These are phyloP conservation scores for Leishmania amazonensis DNA, from an alignment of 208 protist genomes.

Conservation along the genomic window DNA sequence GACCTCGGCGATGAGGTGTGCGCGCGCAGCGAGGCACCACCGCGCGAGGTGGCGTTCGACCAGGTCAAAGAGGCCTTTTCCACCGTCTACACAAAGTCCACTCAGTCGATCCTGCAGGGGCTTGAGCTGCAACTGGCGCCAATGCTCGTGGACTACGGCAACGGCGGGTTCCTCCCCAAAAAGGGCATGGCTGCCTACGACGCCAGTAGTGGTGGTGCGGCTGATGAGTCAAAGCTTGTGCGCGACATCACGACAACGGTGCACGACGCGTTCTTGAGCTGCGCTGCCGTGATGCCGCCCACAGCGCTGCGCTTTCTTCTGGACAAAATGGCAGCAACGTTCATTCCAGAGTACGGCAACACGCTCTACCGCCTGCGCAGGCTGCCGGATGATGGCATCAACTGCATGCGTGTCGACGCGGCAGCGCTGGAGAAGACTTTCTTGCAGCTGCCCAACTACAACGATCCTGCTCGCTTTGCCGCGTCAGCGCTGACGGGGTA, in stretches of 20 bases:
- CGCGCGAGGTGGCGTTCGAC: conserved; percentile 78
- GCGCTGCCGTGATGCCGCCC: conserved; percentile 54
- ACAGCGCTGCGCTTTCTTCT: conserved; percentile 81
- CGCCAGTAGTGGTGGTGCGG: conserved; percentile 14
- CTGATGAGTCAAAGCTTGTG: conserved; percentile 67
- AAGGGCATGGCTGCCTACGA: conserved; percentile 14
- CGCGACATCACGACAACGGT: conserved; percentile 60
- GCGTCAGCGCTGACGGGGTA: conserved; percentile 62
- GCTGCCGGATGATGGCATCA: conserved; percentile 62
- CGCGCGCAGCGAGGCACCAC: conserved; percentile 57
- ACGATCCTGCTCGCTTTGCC: conserved; percentile 73
- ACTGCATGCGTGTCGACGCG: conserved; percentile 73
- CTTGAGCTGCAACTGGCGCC: conserved; percentile 52
- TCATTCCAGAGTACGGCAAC: conserved; percentile 75
- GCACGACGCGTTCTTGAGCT: conserved; percentile 73
- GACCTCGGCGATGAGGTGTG: conserved; percentile 84
- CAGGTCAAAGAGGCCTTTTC: conserved; percentile 78
- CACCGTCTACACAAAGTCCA: conserved; percentile 58
- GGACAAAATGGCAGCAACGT: conserved; percentile 72
- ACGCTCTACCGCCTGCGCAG: conserved; percentile 70
- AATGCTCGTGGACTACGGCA: conserved; percentile 70
- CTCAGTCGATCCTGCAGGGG: conserved; percentile 73
- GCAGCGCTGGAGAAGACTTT: conserved; percentile 77
- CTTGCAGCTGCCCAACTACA: conserved; percentile 88
- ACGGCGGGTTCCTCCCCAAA: conserved; percentile 50